phyloP scores from a whole-genome alignment of 2,329 filamentous ascomycete genomes.

The Pochonia chlamydosporia region DNA sequence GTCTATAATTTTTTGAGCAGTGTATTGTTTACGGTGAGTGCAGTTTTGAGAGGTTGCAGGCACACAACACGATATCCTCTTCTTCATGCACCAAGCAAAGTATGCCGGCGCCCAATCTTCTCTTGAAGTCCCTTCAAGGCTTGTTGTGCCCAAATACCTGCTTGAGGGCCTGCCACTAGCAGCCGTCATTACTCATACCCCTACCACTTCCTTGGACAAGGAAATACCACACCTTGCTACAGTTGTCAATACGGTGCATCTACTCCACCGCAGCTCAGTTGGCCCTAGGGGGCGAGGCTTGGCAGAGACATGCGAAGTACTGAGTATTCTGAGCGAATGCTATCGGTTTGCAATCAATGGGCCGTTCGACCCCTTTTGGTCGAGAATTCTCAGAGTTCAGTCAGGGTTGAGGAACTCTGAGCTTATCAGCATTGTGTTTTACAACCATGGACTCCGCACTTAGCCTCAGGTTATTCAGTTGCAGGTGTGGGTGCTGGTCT shows the following conservation, averaged over 20 bases:
- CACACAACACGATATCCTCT: neutral
- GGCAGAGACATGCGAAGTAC: neutral
- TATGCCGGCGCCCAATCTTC: neutral
- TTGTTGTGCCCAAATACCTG: neutral
- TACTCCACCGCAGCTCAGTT: neutral
- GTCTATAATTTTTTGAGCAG: neutral
- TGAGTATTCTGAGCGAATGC: no score
- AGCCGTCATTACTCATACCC: neutral
- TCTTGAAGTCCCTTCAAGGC: neutral
- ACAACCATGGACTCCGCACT: no score
- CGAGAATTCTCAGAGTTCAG: neutral
- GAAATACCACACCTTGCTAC: neutral
- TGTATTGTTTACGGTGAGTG: neutral
- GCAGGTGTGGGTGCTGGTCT: no score
- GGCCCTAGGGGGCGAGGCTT: no score
- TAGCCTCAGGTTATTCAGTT: no score
- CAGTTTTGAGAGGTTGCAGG: neutral
- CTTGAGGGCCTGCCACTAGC: no score
- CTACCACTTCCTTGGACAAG: neutral
- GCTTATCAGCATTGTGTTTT: neutral
- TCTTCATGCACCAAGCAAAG: neutral
- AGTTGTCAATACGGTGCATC: slow-evolving; percentile 2
- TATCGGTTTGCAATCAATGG: neutral
- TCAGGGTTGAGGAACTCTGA: neutral
- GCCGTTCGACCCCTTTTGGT: neutral